A percentile compares a stretch with the other conserved stretches of the same genome.
Evolutionary conservation across 257 asterid species (phyloP).

Genomic region (Petrea volubilis): DNA sequence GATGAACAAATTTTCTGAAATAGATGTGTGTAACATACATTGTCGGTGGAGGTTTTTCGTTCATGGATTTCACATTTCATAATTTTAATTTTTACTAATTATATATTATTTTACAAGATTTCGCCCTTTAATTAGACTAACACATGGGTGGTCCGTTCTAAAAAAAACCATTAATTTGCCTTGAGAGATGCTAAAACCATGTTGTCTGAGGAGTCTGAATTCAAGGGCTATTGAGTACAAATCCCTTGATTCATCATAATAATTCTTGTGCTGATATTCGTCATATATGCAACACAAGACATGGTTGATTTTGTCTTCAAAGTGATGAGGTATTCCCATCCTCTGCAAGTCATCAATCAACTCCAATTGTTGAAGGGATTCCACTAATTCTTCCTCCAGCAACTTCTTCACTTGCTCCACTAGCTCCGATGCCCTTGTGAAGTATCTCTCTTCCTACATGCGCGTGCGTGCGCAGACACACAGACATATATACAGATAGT

Average conservation of each 20-base stretch:
- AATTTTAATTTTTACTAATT: no score
- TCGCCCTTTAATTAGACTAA: no score
- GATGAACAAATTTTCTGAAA: no score
- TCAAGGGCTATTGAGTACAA: neutral
- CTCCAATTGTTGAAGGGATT: slow-evolving; percentile 15
- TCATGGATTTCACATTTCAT: no score
- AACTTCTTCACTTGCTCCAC: slow-evolving; percentile 21
- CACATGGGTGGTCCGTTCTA: no score
- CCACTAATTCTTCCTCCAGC: neutral
- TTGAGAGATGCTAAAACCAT: neutral
- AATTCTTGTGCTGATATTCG: neutral
- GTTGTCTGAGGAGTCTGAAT: neutral
- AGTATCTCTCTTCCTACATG: slow-evolving; percentile 17
- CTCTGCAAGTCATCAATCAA: slow-evolving; percentile 30
- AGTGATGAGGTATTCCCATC: slow-evolving; percentile 25
- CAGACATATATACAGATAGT: neutral
- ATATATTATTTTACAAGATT: no score
- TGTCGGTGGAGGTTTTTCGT: no score
- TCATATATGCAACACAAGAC: neutral
- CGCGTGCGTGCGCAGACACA: no score
- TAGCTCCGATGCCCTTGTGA: neutral
- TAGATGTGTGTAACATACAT: no score
- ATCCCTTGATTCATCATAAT: neutral
- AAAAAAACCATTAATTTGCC: neutral
- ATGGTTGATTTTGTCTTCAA: slow-evolving; percentile 19